A percentile compares a stretch with the other conserved stretches of the same genome.
Evolutionary conservation across 2,329 filamentous ascomycete genomes (phyloP).

Genomic region (Plenodomus tracheiphilus): DNA sequence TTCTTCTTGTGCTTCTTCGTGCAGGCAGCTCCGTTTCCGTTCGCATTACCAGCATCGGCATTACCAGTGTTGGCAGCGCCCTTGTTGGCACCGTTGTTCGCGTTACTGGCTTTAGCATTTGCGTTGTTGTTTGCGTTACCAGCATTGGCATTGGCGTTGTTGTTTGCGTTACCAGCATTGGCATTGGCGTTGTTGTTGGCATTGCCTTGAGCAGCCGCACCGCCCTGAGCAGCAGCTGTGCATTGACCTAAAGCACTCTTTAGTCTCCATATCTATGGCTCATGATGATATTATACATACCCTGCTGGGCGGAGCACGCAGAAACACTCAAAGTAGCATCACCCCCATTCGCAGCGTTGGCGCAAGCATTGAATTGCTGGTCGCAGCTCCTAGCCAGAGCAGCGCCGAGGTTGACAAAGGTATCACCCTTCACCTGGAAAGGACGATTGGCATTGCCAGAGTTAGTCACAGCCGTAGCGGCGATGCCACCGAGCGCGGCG

Average conservation of each 20-base stretch:
- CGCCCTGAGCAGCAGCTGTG: conserved; percentile 8
- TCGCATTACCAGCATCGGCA: background rate
- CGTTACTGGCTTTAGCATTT: background rate
- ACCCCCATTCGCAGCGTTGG: conserved; percentile 58
- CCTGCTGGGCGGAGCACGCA: conserved; percentile 23
- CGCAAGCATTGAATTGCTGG: conserved; percentile 65
- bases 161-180: conserved; percentile 1
- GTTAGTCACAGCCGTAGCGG: conserved; percentile 24
- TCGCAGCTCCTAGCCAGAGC: conserved; percentile 65
- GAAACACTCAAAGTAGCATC: conserved; percentile 19
- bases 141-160: conserved; percentile 5
- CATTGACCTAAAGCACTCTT: conserved; percentile 18
- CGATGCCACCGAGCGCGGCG: conserved; percentile 27
- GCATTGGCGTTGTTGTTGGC: conserved; percentile 2
- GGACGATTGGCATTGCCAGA: conserved; percentile 54
- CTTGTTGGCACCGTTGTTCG: background rate
- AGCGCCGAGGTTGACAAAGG: conserved; percentile 58
- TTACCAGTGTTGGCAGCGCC: background rate
- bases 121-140: background rate
- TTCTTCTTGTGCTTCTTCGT: background rate
- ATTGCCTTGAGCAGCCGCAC: conserved; percentile 8
- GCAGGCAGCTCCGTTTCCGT: background rate
- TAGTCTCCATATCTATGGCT: background rate
- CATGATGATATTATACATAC: conserved; percentile 13
- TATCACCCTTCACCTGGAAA: conserved; percentile 34